phyloP scores from a whole-genome alignment of 257 asterid species.

The Salvia miltiorrhiza region DNA sequence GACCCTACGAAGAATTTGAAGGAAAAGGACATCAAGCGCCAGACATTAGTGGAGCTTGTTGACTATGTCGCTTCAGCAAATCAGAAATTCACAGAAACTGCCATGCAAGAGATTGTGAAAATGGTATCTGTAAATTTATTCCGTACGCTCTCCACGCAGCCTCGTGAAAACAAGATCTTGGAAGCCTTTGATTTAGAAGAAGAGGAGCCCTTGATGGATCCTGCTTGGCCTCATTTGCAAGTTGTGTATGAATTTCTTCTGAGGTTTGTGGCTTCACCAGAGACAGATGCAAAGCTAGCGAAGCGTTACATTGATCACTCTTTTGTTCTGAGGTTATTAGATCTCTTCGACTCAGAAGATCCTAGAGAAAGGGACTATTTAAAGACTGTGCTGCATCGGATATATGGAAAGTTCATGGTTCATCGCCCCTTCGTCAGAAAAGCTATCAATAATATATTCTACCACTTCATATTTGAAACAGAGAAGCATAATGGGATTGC shows the following conservation, averaged over 20 bases:
- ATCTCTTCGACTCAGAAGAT: slow-evolving; percentile 68
- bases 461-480: slow-evolving; percentile 54
- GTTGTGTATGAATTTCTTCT: slow-evolving; percentile 62
- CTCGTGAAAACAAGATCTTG: slow-evolving; percentile 51
- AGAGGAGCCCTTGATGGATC: slow-evolving; percentile 68
- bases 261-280: slow-evolving; percentile 66
- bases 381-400: slow-evolving; percentile 58
- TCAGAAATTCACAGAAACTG: slow-evolving; percentile 52
- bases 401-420: slow-evolving; percentile 71
- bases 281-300: slow-evolving; percentile 66
- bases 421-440: slow-evolving; percentile 67
- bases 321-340: slow-evolving; percentile 48
- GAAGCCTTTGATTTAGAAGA: slow-evolving; percentile 65
- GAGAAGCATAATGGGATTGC: slow-evolving; percentile 73
- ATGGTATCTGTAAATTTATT: slow-evolving; percentile 51
- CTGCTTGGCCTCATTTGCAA: slow-evolving; percentile 68
- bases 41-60: slow-evolving; percentile 56
- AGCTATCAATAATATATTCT: slow-evolving; percentile 60
- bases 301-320: slow-evolving; percentile 66
- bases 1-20: slow-evolving; percentile 57
- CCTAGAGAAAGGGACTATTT: slow-evolving; percentile 68
- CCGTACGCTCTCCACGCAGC: slow-evolving; percentile 52
- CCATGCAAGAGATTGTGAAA: slow-evolving; percentile 51
- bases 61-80: slow-evolving; percentile 50
- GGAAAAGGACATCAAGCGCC: slow-evolving; percentile 66